Percentiles rank a stretch among this genome's conserved stretches.
Evolutionary conservation across 345 rosid genomes (phyloP).

Genomic region (Gossypium sturtianum): DNA sequence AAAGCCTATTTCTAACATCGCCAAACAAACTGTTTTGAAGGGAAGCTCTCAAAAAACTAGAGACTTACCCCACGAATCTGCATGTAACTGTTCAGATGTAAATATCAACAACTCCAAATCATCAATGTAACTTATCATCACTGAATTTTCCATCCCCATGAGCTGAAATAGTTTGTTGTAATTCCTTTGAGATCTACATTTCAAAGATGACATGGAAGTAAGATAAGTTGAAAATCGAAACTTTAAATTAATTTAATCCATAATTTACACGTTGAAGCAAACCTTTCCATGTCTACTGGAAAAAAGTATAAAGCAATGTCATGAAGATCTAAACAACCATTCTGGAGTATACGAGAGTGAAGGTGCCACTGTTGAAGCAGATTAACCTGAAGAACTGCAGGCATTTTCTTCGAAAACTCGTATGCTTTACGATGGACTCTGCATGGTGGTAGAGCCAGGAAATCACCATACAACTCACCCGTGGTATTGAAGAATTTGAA

Average conservation of each 20-base stretch:
- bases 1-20: too few species aligned
- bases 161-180: constrained; percentile 26
- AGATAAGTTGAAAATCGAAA: not conserved
- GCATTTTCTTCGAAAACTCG: constrained; percentile 36
- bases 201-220: constrained; percentile 2
- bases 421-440: constrained; percentile 35
- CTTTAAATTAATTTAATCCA: not conserved
- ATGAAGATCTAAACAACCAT: constrained; percentile 29
- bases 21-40: not conserved
- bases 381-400: constrained; percentile 37
- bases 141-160: constrained; percentile 31
- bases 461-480: constrained; percentile 34
- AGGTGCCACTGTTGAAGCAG: constrained; percentile 33
- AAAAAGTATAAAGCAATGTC: constrained; percentile 50
- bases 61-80: constrained; percentile 47
- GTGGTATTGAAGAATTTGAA: constrained; percentile 35
- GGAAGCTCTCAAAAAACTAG: not conserved
- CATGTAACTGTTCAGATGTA: constrained; percentile 45
- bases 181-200: constrained; percentile 27
- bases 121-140: constrained; percentile 36
- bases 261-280: constrained; percentile 11
- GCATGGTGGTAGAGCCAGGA: constrained; percentile 46
- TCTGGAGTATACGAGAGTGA: constrained; percentile 25
- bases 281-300: constrained; percentile 50
- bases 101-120: constrained; percentile 56